phyloP scores from a whole-genome alignment of 202 grass and related monocot genomes.

The Setaria italica region DNA sequence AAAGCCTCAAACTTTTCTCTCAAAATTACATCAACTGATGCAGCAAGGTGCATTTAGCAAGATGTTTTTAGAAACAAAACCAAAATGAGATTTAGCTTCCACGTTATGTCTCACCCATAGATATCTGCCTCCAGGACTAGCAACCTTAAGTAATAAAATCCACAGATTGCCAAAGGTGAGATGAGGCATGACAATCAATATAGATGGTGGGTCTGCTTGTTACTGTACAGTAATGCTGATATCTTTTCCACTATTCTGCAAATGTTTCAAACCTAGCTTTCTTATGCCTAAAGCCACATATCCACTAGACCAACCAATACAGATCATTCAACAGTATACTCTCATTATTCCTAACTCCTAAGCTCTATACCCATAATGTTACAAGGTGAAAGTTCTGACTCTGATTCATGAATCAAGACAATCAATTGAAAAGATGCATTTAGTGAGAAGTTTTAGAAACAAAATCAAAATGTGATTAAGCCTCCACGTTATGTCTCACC shows the following conservation, averaged over 20 bases:
- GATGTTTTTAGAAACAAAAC: slow-evolving; percentile 46
- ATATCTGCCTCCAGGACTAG: slow-evolving; percentile 39
- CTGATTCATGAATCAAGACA: background rate
- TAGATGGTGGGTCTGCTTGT: background rate
- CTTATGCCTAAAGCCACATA: background rate
- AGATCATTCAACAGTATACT: background rate
- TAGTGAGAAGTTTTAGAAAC: slow-evolving; percentile 53
- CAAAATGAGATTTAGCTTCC: slow-evolving; percentile 12
- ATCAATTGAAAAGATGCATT: background rate
- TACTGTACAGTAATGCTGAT: background rate
- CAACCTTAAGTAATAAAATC: slow-evolving; percentile 29
- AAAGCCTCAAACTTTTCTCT: background rate
- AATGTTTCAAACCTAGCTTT: background rate
- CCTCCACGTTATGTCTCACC: slow-evolving; percentile 50
- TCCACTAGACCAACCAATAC: background rate
- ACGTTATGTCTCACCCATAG: background rate
- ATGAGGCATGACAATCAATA: slow-evolving; percentile 8
- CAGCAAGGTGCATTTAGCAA: background rate
- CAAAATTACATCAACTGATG: background rate
- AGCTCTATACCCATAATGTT: background rate
- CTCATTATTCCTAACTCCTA: background rate
- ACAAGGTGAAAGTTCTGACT: background rate
- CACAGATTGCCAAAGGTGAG: slow-evolving; percentile 33
- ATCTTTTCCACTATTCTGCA: background rate
- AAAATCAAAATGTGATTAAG: slow-evolving; percentile 33